Evolutionary conservation across 2,329 filamentous ascomycete genomes (phyloP), one percentile per base, ranked within the genome.

Genomic region (Exophiala viscosa): DNA sequence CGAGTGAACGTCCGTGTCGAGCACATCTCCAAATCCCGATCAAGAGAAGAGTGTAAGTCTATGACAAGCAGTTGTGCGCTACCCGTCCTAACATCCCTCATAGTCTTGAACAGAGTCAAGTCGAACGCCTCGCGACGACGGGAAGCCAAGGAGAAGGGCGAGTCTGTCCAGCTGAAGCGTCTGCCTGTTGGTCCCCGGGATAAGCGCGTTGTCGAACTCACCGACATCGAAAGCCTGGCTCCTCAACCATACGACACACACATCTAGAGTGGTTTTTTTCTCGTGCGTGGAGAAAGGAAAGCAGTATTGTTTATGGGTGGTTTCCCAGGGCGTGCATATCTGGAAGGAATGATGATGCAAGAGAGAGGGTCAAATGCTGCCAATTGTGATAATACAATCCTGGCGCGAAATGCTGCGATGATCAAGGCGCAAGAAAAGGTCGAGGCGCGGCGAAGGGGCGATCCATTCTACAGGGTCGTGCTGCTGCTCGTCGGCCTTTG

Each of bases 1-100:
- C 92, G 93, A 76, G 86, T 99, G 82, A 97, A 96, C 86, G 83
- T 99, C 80, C 90, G 93, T 74, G 79, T 97, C 77, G 93, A 99
- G 87, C 93, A 99, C 86, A 84, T 99, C 78, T 79, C 80, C 71
- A 88, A 88, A 73, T 97, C 92, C 67, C 88, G 93, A 75, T 97
- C 92, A 70, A 85, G 93, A 73, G 92, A 97, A 70, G 92, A 93
- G 76, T 97, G 56, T 59, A 59, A 59, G 56, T 48, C 8, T 7
- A 14, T 13, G 14, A 32, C 32, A 13, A 35, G 42, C n/a, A 20
- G 45, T 20, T 8, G 43, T 20, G 38, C n/a, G 10, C 13, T 5
- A 11, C 13, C 34, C 14, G 20, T 40, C 14, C 45, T 49, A 17
- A 52, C 15, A 14, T 11, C 35, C 14, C 36, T n/a, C 41, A 28